Evolutionary conservation across 148 eudicot species (phyloP), one percentile per base, ranked within the genome.

Genomic region (Nepenthes gracilis): DNA sequence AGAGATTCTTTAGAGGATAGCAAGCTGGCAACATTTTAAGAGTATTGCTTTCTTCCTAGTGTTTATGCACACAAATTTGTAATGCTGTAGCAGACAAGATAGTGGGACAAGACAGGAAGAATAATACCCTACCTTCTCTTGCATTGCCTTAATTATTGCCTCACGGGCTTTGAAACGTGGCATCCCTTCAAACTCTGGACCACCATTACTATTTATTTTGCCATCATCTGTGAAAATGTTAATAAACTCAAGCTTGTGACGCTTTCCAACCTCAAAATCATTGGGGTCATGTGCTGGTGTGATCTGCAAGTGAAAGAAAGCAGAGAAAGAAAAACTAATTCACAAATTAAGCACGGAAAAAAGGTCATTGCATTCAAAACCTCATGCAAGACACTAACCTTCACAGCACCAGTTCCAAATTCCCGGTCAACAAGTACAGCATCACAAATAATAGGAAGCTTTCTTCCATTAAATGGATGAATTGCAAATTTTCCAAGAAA

Each of bases 231-330:
- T 90, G 43, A 84, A 82, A 43, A 90, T 82, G 66, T 84, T 90
- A 63, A 90, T 90, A 68, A 78, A 90, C 43, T 86, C 85, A 57
- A 90, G 91, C 40, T 75, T 70, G 67, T 87, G 92, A 32, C 92
- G 92, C 79, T 79, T 83, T 52, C 97, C 92, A 71, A 93, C 95
- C 68, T 88, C 92, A 79, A 93, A 93, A 81, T 88, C 99, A 72
- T 93, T 86, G 48, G 92, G 95, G 71, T 93, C 98, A 68, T 88
- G 99, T 38, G 99, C 99, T 58, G 99, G 96, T 14, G 96, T 88
- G 62, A 93, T 88, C 98, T 93, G 78, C 79, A 81, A 55, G 49
- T 56, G 58, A 23, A 65, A n/a, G 52, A n/a, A 61, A 38, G 12
- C 40, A 57, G 35, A 52, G 2, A 63, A 15, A 37, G 12, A 66